These are phyloP conservation scores for Cryptococcus hybrid DNA, from an alignment of 1,284 basidiomycete species.

Conservation along the genomic window DNA sequence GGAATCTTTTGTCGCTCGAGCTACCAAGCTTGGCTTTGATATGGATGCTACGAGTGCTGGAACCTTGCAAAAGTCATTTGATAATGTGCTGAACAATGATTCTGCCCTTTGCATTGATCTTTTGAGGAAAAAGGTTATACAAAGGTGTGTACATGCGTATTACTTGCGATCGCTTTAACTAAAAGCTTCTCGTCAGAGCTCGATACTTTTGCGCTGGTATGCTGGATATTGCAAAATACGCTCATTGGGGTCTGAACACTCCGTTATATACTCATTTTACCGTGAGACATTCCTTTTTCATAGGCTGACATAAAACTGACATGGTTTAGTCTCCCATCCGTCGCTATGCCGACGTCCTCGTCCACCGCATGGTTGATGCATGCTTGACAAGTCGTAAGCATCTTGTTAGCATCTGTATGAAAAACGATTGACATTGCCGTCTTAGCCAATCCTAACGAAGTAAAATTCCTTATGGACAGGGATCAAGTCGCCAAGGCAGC, in stretches of 20 bases:
- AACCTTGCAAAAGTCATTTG: constrained; percentile 78
- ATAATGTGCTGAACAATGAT: constrained; percentile 67
- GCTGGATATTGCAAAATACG: constrained; percentile 98
- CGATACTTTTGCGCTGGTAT: constrained; percentile 99
- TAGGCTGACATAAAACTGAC: constrained; percentile 3
- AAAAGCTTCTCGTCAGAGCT: constrained; percentile 57
- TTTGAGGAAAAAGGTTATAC: constrained; percentile 83
- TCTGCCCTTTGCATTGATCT: constrained; percentile 74
- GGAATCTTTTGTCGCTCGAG: constrained; percentile 74
- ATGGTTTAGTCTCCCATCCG: constrained; percentile 67
- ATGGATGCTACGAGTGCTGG: constrained; percentile 79
- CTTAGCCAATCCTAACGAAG: constrained; percentile 54
- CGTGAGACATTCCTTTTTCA: constrained; percentile 19
- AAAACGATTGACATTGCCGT: neutral
- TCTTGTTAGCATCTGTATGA: neutral
- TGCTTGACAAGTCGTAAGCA: constrained; percentile 66
- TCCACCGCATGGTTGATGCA: constrained; percentile 96
- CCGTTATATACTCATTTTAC: constrained; percentile 98
- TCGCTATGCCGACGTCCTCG: constrained; percentile 83
- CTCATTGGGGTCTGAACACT: constrained; percentile 85
- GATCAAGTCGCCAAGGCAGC: constrained; percentile 97
- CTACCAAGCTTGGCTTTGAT: constrained; percentile 75
- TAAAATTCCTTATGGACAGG: constrained; percentile 94
- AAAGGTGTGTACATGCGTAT: constrained; percentile 20
- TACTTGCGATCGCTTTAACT: neutral